phyloP scores from a whole-genome alignment of 495 filamentous ascomycete genomes.

The Friedmanniomyces simplex region DNA sequence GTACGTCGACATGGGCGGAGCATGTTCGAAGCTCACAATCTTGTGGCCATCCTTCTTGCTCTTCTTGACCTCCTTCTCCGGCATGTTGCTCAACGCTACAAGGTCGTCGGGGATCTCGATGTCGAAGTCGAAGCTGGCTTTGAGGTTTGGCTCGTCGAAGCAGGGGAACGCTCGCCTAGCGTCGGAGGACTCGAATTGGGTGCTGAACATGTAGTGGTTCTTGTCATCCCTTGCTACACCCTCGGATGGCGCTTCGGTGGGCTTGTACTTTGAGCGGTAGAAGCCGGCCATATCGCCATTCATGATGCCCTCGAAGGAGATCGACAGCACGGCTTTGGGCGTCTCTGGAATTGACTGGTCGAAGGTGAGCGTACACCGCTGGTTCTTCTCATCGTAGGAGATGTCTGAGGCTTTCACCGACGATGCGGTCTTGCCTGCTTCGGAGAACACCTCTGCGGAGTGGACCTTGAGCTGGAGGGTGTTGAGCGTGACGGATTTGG shows the following conservation, averaged over 20 bases:
- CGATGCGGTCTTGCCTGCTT: slow-evolving; percentile 39
- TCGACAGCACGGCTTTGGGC: slow-evolving; percentile 50
- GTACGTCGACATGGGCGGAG: slow-evolving; percentile 90
- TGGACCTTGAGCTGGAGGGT: slow-evolving; percentile 52
- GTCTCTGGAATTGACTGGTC: slow-evolving; percentile 51
- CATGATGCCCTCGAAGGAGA: slow-evolving; percentile 75
- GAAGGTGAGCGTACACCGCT: slow-evolving; percentile 68
- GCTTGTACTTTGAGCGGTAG: slow-evolving; percentile 91
- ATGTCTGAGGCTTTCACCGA: slow-evolving; percentile 52
- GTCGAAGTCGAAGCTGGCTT: slow-evolving; percentile 86
- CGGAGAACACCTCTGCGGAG: slow-evolving; percentile 38
- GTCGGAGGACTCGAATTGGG: slow-evolving; percentile 95
- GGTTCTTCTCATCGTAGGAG: slow-evolving; percentile 65
- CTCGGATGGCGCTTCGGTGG: slow-evolving; percentile 51
- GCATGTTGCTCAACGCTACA: slow-evolving; percentile 90
- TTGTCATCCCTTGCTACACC: slow-evolving; percentile 70
- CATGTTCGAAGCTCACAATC: slow-evolving; percentile 71
- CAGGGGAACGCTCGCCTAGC: slow-evolving; percentile 90
- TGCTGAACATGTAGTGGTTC: slow-evolving; percentile 79
- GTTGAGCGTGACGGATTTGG: slow-evolving; percentile 68
- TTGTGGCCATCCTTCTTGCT: slow-evolving; percentile 54
- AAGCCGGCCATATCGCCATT: slow-evolving; percentile 87
- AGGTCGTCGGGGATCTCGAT: slow-evolving; percentile 83
- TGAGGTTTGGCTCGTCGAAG: slow-evolving; percentile 96
- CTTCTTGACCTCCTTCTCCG: slow-evolving; percentile 55